Base-by-base conservation (phyloP, 208 protist genomes). In the Leishmania tropica region DNA sequence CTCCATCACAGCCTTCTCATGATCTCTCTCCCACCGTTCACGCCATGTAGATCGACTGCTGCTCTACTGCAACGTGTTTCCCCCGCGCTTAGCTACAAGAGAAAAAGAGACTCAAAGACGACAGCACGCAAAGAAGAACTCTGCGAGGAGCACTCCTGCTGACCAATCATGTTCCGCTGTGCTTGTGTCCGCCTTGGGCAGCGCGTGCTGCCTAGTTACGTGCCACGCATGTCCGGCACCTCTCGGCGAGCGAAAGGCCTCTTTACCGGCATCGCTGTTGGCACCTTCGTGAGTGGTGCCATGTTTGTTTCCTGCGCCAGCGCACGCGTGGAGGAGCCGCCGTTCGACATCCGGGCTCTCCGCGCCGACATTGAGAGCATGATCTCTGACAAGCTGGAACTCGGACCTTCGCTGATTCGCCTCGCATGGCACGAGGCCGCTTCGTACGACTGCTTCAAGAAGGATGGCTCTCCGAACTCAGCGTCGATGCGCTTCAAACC, bases 401-500 rank as follows among this genome's bases (percentile, higher is more conserved):
- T 90, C 1, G 92, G 90, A 21, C 94, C 94, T 19, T 85, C 85
- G 19, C 80, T 97, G 56, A 81, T 97, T 74, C 92, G 94, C 53
- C 89, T 97, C 40, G 94, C 94, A 28, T 97, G 92, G 89, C 94
- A 97, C 81, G 90, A 92, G 77, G 92, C 92, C 0, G 94, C 79
- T 40, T 94, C 91, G 8, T 96, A 83, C 77, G 90, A 94, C 88
- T 87, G 87, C 86, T 78, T 78, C 31, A 89, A 84, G 75, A 90
- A 90, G 78, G 89, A 94, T 72, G 94, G 92, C 74, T 45, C 90
- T 35, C 84, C 90, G 35, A 94, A 94, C 89, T 88, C 86, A 19
- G 92, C 94, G 54, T 91, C 92, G 42, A 95, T 97, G 92, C 90
- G 94, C 65, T 97, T 95, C 82, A 79, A 78, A n/a, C 92, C 92